phyloP scores from a whole-genome alignment of 768 basidiomycete genomes.

The Panaeolus papilionaceus region DNA sequence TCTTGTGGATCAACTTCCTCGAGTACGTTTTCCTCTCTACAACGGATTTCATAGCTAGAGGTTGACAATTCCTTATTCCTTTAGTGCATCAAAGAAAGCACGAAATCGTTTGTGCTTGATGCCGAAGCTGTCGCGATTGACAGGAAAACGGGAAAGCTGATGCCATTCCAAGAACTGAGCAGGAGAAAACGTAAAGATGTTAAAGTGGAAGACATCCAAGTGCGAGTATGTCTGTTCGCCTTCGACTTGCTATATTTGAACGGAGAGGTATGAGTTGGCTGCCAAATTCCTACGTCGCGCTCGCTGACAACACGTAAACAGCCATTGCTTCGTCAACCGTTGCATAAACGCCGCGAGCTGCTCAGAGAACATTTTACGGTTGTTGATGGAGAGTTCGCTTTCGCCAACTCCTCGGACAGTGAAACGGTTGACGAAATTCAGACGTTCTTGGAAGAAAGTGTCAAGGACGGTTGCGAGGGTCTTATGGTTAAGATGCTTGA shows the following conservation, averaged over 20 bases:
- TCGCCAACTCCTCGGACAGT: slow-evolving; percentile 90
- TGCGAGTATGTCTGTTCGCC: slow-evolving; percentile 94
- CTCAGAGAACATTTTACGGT: slow-evolving; percentile 80
- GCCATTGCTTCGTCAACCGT: slow-evolving; percentile 82
- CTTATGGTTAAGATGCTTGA: slow-evolving; percentile 99
- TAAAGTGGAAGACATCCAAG: slow-evolving; percentile 96
- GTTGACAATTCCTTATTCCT: slow-evolving; percentile 11
- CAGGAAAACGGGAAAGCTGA: slow-evolving; percentile 77
- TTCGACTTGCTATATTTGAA: slow-evolving; percentile 98
- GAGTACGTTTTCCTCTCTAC: slow-evolving; percentile 50
- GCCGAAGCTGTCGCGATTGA: slow-evolving; percentile 98
- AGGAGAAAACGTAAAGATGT: slow-evolving; percentile 97
- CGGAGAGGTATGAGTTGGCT: slow-evolving; percentile 75
- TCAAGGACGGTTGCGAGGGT: slow-evolving; percentile 98
- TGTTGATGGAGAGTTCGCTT: slow-evolving; percentile 90
- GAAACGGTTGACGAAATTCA: slow-evolving; percentile 95
- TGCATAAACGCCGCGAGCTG: slow-evolving; percentile 78
- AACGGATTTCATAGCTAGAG: background rate
- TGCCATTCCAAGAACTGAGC: slow-evolving; percentile 98
- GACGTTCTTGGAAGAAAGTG: slow-evolving; percentile 91
- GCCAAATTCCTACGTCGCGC: background rate
- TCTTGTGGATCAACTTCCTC: slow-evolving; percentile 91
- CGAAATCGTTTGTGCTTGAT: slow-evolving; percentile 93
- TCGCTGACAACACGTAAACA: slow-evolving; percentile 35
- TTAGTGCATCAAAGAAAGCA: slow-evolving; percentile 85